Evolutionary conservation across 1,284 basidiomycete genomes (phyloP).

Genomic region (Coniferiporia sulphurascens): DNA sequence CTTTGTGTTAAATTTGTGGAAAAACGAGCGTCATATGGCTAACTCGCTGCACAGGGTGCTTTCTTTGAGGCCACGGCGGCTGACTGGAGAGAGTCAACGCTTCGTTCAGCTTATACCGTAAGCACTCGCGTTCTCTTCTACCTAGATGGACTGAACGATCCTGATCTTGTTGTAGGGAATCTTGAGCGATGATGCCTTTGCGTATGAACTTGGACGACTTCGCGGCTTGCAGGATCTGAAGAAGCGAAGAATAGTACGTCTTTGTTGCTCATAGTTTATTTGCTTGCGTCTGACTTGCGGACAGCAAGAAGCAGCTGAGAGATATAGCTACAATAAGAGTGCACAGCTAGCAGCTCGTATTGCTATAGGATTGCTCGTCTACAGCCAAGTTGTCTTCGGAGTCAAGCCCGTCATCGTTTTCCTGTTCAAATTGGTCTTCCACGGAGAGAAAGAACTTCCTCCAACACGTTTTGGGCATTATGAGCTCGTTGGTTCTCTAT

Average conservation of each 20-base stretch:
- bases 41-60: not conserved
- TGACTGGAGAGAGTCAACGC: constrained; percentile 4
- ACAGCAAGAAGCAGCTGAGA: not conserved
- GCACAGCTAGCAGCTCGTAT: not conserved
- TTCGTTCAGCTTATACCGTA: constrained; percentile 1
- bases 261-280: not conserved
- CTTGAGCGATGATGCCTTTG: constrained; percentile 2
- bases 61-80: not conserved
- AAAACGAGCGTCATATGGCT: not conserved
- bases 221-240: constrained; percentile 4
- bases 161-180: not conserved
- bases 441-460: not conserved
- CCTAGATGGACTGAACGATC: not conserved
- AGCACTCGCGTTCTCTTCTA: not conserved
- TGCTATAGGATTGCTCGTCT: not conserved
- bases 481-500: not conserved
- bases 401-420: not conserved
- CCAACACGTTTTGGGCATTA: not conserved
- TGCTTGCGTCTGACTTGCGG: not conserved
- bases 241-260: not conserved
- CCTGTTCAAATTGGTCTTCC: not conserved
- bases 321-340: not conserved
- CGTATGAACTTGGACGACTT: constrained; percentile 6
- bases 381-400: not conserved
- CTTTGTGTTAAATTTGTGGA: no score